These are phyloP conservation scores for Diospyros kaki DNA, from an alignment of 148 eudicot species.

Conservation along the genomic window DNA sequence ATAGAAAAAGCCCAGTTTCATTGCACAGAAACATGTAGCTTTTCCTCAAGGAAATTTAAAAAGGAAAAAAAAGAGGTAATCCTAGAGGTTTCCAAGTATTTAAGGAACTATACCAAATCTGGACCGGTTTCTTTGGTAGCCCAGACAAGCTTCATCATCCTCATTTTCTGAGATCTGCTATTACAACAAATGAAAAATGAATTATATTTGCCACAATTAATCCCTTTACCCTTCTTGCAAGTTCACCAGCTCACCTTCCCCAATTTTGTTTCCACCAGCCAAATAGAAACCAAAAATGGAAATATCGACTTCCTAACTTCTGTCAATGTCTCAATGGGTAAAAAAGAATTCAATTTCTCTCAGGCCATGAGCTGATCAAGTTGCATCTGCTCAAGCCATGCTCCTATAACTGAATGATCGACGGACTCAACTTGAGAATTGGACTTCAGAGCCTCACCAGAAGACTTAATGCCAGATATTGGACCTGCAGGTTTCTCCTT, in stretches of 20 bases:
- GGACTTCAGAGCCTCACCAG: slow-evolving; percentile 9
- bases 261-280: slow-evolving; percentile 7
- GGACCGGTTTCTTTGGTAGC: slow-evolving; percentile 7
- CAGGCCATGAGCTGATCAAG: slow-evolving; percentile 58
- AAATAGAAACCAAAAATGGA: slow-evolving; percentile 18
- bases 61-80: slow-evolving; percentile 3
- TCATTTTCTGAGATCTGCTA: slow-evolving; percentile 8
- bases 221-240: not conserved
- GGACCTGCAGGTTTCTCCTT: slow-evolving; percentile 22
- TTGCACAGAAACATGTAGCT: not conserved
- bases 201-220: not conserved
- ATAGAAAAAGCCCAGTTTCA: slow-evolving; percentile 3
- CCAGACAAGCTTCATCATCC: slow-evolving; percentile 14
- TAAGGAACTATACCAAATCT: slow-evolving; percentile 17
- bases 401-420: slow-evolving; percentile 49
- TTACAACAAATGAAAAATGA: slow-evolving; percentile 18
- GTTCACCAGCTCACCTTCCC: not conserved
- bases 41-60: not conserved
- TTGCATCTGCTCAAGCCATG: slow-evolving; percentile 82
- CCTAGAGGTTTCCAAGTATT: slow-evolving; percentile 18
- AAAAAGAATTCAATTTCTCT: slow-evolving; percentile 23
- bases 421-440: slow-evolving; percentile 5
- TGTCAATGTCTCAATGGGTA: slow-evolving; percentile 10
- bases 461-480: slow-evolving; percentile 15
- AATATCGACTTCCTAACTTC: slow-evolving; percentile 30